Evolutionary conservation across 495 filamentous ascomycete species (phyloP), one percentile per base, ranked within the genome.

Genomic region (Penicillium salamii): DNA sequence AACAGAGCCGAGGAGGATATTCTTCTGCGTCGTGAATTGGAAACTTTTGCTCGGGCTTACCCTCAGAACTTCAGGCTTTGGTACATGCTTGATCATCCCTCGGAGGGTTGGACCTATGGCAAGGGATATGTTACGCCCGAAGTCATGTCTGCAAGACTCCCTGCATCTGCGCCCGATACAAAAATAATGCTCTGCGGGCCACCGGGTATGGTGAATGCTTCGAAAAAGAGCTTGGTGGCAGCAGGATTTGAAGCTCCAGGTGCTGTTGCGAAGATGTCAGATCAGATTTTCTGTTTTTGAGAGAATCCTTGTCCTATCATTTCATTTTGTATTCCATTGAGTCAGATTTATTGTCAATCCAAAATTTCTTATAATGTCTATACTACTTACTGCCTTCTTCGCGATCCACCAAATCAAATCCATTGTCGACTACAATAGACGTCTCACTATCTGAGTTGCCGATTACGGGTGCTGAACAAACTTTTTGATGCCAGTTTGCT

Each of bases 21-120:
- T 37, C 49, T 71, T 29, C 55, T 57, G 18, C 55, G 72, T 5
- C 44, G 54, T 1, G 69, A 80, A 46, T 62, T 78, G 5, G 75
- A 78, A 71, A 48, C 56, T 9, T 75, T 75, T 55, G 70, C 63
- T 3, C 28, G 44, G 26, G 44, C 46, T 14, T 70, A 63, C 26
- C 64, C 62, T 0, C 45, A 64, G 1, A 72, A 71, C 32, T 58
- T 80, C 29, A 63, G 56, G 52, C 57, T 76, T 11, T 55, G 65
- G 36, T 75, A 78, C 43, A 57, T 76, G 20, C 40, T 80, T 9
- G 64, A 67, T 21, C 43, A 64, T 15, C 56, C 69, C 3, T 34
- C 46, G 7, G 24, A 50, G 5, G 33, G 51, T n/a, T 58, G 55
- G 55, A 33, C 41, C 3, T 58, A 58, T 32, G 55, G 55, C 9